Percentiles rank a stretch among this genome's conserved stretches.
Evolutionary conservation across 352 stramenopile genomes (phyloP).

Genomic region (Halophytophthora polymorphica): DNA sequence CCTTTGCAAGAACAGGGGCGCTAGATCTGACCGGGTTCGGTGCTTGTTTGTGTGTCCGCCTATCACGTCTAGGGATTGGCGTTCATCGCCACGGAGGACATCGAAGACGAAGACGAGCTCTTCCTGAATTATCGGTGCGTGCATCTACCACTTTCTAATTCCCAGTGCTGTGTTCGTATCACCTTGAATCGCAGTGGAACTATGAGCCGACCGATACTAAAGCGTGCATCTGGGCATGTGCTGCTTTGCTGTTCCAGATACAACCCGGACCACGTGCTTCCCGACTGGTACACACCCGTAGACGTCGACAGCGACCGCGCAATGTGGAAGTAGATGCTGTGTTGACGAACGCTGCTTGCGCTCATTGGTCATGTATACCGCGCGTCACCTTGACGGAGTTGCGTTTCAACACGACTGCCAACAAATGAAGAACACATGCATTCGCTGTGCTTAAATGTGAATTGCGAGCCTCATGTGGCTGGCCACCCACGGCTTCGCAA

Average conservation of each 20-base stretch:
- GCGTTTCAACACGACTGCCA: background rate
- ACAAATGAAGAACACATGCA: slow-evolving; percentile 25
- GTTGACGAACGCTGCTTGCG: slow-evolving; percentile 1
- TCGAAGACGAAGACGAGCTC: slow-evolving; percentile 74
- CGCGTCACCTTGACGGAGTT: too few species aligned
- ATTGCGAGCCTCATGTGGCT: slow-evolving; percentile 10
- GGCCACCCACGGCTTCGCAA: background rate
- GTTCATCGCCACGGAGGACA: slow-evolving; percentile 77
- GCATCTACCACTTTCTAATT: background rate
- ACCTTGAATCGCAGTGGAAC: too few species aligned
- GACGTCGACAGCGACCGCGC: slow-evolving; percentile 73
- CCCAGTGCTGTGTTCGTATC: too few species aligned
- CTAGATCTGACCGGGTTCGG: background rate
- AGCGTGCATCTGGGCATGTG: background rate
- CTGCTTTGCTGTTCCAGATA: slow-evolving; percentile 34
- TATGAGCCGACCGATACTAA: background rate
- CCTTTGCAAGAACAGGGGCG: background rate
- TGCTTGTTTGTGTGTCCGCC: background rate
- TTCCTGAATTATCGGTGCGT: slow-evolving; percentile 81
- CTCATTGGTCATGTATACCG: slow-evolving; percentile 11
- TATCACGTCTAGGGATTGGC: slow-evolving; percentile 48
- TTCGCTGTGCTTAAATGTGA: slow-evolving; percentile 32
- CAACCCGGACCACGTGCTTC: slow-evolving; percentile 68
- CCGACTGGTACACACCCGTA: slow-evolving; percentile 82
- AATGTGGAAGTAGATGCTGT: slow-evolving; percentile 72